These are phyloP conservation scores for Pharus latifolius DNA, from an alignment of 176 grass and related monocot genomes.

Conservation along the genomic window DNA sequence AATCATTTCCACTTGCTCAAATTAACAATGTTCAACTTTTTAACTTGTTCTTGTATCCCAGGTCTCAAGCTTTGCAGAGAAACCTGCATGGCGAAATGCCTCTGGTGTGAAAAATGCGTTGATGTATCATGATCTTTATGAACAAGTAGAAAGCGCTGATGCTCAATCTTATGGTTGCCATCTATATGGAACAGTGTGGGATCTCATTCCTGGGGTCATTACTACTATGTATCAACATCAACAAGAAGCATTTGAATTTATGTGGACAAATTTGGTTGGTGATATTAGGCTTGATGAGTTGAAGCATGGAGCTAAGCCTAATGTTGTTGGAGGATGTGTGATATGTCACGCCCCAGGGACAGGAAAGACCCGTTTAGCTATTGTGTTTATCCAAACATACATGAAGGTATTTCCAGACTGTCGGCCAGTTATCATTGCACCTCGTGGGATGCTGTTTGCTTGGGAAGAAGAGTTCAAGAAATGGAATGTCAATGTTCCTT, in stretches of 20 bases:
- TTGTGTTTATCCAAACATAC: conserved; percentile 85
- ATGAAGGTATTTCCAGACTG: conserved; percentile 79
- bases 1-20: neutral
- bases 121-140: conserved; percentile 43
- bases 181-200: conserved; percentile 65
- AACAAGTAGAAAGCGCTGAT: conserved; percentile 15
- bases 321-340: conserved; percentile 86
- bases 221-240: conserved; percentile 71
- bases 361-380: conserved; percentile 81
- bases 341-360: conserved; percentile 91
- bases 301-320: conserved; percentile 39
- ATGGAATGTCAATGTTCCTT: conserved; percentile 75
- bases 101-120: conserved; percentile 27
- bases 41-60: conserved; percentile 19
- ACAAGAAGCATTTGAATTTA: conserved; percentile 83
- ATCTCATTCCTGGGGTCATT: conserved; percentile 70
- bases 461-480: conserved; percentile 89
- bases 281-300: conserved; percentile 63
- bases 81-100: conserved; percentile 25
- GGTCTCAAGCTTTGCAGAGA: conserved; percentile 37
- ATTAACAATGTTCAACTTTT: neutral
- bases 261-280: conserved; percentile 86
- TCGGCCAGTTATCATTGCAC: conserved; percentile 77
- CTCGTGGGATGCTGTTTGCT: conserved; percentile 79
- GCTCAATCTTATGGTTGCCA: conserved; percentile 22